Evolutionary conservation across 1,139 yeast species (phyloP), one percentile per base, ranked within the genome.

Genomic region (Pichia sp.): DNA sequence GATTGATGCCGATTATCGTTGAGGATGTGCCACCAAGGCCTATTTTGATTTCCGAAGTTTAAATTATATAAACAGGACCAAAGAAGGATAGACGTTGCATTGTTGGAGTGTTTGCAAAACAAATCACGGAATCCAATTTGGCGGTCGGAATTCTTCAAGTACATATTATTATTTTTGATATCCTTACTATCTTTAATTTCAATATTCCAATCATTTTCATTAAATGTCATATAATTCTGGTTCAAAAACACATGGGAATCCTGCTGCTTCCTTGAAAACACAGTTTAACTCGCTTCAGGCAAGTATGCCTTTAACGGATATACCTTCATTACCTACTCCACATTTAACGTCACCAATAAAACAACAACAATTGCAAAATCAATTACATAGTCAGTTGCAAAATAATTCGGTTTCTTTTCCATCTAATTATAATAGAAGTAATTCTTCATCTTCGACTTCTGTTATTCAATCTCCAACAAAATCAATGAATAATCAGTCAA

Each of bases 261-360:
- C 35, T 6, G 28, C 37, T 2, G 46, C 41, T 16, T 33, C 40
- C 16, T 24, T 47, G 10, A 40, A 30, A 28, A 27, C 31, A 3
- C 51, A 45, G 28, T 47, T 47, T 41, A 37, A 48, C 6, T 11
- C 44, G 6, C 6, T 42, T 3, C 48, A 41, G 10, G 8, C 42
- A 3, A 38, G 33, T 11, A 20, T 35, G 10, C 40, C 48, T 9
- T 16, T 45, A 9, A 31, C 55, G n/a, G 52, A 53, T 41, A 51
- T 53, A 28, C 60, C 63, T 33, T 55, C 57, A 30, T 40, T 47
- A 24, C 50, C 52, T 22, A 30, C 46, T 8, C 45, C 51, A 12
- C 35, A 40, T 26, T 25, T 51, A 7, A 31, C 39, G 6, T 48
- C 51, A 7, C 51, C 51, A 20, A 33, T 39, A 8, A 33, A 31